Conservation (phyloP, 1,284 basidiomycete genomes). For the Puccinia triticina region DNA sequence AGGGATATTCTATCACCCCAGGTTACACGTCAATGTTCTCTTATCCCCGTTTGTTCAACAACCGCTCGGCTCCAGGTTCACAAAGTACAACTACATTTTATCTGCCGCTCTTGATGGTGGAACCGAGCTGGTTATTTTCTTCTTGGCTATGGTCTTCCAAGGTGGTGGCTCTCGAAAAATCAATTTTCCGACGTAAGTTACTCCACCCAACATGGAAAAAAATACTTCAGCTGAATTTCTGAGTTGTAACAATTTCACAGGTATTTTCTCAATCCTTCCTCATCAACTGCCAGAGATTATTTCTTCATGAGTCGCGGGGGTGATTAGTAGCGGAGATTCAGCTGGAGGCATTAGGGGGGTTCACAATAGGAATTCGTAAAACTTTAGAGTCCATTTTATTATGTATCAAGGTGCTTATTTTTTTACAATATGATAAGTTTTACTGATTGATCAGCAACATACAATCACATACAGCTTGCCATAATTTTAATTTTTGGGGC, state of each 20-base stretch:
- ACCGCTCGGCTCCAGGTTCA: slow-evolving; percentile 18
- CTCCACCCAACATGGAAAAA: not conserved
- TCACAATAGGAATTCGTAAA: too few relatives aligned
- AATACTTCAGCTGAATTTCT: too few relatives aligned
- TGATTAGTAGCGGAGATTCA: too few relatives aligned
- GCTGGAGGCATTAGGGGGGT: too few relatives aligned
- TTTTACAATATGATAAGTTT: too few relatives aligned
- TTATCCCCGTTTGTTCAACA: too few relatives aligned
- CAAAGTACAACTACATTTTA: slow-evolving; percentile 42
- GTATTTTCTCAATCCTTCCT: slow-evolving; percentile 31
- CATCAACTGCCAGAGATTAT: slow-evolving; percentile 26
- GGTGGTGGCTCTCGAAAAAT: slow-evolving; percentile 19
- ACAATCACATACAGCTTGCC: too few relatives aligned
- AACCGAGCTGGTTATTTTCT: slow-evolving; percentile 24
- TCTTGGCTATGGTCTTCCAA: slow-evolving; percentile 44
- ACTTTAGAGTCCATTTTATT: too few relatives aligned
- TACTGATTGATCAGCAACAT: too few relatives aligned
- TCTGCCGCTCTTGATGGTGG: slow-evolving; percentile 43
- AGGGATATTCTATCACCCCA: not conserved
- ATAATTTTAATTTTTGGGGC: too few relatives aligned
- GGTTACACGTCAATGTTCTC: not conserved
- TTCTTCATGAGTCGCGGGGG: slow-evolving; percentile 13
- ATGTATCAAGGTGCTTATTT: too few relatives aligned
- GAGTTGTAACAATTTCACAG: not conserved
- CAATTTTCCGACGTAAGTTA: slow-evolving; percentile 31